phyloP scores from a whole-genome alignment of 768 basidiomycete genomes.

The Serendipita vermifera region DNA sequence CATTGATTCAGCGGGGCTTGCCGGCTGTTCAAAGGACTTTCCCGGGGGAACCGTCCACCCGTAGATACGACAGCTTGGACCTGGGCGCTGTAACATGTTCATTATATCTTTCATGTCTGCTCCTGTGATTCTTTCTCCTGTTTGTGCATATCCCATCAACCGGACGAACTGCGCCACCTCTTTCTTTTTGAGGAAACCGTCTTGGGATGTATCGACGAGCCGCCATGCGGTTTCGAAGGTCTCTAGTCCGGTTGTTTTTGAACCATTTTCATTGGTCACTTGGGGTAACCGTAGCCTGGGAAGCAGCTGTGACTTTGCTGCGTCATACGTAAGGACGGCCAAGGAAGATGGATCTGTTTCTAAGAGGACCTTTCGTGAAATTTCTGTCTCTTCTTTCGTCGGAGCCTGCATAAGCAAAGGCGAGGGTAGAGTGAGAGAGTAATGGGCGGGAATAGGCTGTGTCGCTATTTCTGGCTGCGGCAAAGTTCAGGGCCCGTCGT shows the following conservation, averaged over 20 bases:
- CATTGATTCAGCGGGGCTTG: background rate
- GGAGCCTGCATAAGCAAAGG: no score
- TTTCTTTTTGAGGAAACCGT: background rate
- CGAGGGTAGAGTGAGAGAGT: no score
- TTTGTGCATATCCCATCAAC: slow-evolving; percentile 2
- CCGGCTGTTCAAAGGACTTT: background rate
- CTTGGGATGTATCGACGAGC: slow-evolving; percentile 10
- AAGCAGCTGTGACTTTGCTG: background rate
- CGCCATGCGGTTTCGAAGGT: slow-evolving; percentile 19
- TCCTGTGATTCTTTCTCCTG: no score
- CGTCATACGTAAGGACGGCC: background rate
- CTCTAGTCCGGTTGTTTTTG: no score
- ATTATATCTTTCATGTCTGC: background rate
- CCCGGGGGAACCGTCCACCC: background rate
- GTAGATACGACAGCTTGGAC: slow-evolving; percentile 1
- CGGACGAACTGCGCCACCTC: slow-evolving; percentile 1
- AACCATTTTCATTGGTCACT: no score
- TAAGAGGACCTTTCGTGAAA: background rate
- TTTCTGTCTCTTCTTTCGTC: background rate
- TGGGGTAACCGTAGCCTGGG: background rate
- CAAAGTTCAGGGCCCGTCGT: no score
- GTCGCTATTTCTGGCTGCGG: no score
- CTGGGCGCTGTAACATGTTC: background rate
- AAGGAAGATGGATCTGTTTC: background rate
- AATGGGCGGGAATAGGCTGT: no score